These are phyloP conservation scores for Paramecium caudatum DNA, from an alignment of 73 alveolate genomes.

Conservation along the genomic window DNA sequence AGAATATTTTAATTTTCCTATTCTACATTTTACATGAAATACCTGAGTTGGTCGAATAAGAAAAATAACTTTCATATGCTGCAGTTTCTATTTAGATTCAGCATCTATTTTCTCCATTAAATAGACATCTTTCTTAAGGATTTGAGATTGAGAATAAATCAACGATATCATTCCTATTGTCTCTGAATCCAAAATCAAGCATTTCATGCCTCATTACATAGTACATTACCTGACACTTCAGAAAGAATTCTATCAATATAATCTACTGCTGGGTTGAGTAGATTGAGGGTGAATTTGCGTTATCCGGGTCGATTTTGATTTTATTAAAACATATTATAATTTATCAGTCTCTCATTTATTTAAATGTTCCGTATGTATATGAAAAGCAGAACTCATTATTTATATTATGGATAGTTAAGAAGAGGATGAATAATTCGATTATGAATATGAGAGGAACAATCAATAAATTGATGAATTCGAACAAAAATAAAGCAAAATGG, in stretches of 20 bases:
- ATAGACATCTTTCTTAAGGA: slow-evolving; percentile 73
- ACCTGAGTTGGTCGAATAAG: slow-evolving; percentile 62
- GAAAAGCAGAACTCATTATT: not conserved
- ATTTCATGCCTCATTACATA: slow-evolving; percentile 57
- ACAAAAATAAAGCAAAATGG: not conserved
- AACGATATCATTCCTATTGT: slow-evolving; percentile 67
- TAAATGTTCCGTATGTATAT: not conserved
- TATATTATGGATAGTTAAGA: slow-evolving; percentile 41
- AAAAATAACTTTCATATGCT: slow-evolving; percentile 72
- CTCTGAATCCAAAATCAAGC: slow-evolving; percentile 70
- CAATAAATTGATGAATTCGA: slow-evolving; percentile 38
- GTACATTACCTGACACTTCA: slow-evolving; percentile 59
- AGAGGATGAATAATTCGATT: slow-evolving; percentile 41
- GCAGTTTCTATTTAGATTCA: slow-evolving; percentile 38
- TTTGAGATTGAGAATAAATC: slow-evolving; percentile 68
- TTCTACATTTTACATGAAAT: not conserved
- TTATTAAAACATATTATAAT: slow-evolving; percentile 6
- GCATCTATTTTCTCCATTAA: slow-evolving; percentile 68
- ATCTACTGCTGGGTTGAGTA: slow-evolving; percentile 17
- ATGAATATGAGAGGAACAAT: slow-evolving; percentile 20
- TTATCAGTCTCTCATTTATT: slow-evolving; percentile 1
- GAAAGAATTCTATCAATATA: slow-evolving; percentile 59
- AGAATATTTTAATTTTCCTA: slow-evolving; percentile 62
- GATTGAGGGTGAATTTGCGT: not conserved
- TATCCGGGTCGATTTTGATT: not conserved